phyloP scores from a whole-genome alignment of 768 basidiomycete species.

The Lyophyllum atratum region DNA sequence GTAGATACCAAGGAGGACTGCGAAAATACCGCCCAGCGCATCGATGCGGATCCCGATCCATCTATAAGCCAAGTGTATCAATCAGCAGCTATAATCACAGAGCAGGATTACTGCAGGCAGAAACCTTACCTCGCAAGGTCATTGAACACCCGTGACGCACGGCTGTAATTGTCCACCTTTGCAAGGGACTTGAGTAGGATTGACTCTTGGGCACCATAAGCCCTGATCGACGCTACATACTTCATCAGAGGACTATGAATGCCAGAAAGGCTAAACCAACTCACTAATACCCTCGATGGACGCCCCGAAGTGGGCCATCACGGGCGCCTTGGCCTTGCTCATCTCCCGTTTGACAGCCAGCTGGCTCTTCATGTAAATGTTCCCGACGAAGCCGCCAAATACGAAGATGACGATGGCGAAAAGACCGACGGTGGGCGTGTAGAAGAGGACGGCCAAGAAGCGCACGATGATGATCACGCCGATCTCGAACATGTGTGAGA shows the following conservation, averaged over 20 bases:
- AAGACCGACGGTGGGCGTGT: constrained; percentile 11
- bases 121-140: constrained; percentile 31
- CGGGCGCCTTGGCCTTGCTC: constrained; percentile 37
- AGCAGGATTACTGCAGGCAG: not conserved
- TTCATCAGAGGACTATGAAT: not conserved
- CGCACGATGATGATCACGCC: constrained; percentile 11
- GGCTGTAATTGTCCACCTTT: constrained; percentile 53
- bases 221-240: constrained; percentile 53
- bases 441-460: constrained; percentile 15
- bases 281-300: constrained; percentile 56
- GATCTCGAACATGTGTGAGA: constrained; percentile 12
- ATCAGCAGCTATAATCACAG: not conserved
- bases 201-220: constrained; percentile 57
- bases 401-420: constrained; percentile 16
- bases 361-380: constrained; percentile 46
- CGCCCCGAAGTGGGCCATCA: constrained; percentile 44
- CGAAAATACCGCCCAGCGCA: constrained; percentile 54
- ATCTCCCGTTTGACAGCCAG: constrained; percentile 48
- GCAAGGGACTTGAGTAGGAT: constrained; percentile 44
- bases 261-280: constrained; percentile 7
- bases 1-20: constrained; percentile 51
- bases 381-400: constrained; percentile 41
- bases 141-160: constrained; percentile 46
- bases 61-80: constrained; percentile 24
- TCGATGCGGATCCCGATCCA: constrained; percentile 54